Conservation (phyloP, 2,329 filamentous ascomycete genomes). For the Aspergillus japonicus region DNA sequence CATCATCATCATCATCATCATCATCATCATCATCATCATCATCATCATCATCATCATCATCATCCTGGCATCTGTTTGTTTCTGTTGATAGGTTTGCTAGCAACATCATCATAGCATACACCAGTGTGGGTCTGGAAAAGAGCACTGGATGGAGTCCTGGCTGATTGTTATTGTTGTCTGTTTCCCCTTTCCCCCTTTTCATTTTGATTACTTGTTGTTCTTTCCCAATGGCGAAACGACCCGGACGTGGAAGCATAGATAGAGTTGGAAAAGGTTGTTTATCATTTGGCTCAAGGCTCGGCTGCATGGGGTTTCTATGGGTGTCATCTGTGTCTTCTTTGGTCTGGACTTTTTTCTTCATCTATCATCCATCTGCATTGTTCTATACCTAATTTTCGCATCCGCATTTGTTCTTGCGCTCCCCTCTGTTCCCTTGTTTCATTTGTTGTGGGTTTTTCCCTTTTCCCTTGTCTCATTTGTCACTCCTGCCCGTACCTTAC, state of each 20-base stretch:
- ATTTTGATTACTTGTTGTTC: conserved; percentile 14
- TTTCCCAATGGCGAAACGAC: conserved; percentile 19
- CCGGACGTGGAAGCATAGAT: conserved; percentile 25
- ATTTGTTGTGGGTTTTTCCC: background rate
- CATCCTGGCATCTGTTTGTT: conserved; percentile 10
- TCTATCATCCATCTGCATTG: background rate
- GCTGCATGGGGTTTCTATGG: conserved; percentile 20
- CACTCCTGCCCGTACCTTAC: background rate
- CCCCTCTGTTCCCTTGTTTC: background rate
- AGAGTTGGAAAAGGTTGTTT: conserved; percentile 21
- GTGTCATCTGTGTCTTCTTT: conserved; percentile 15
- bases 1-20: conserved; percentile 9
- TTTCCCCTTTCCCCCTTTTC: conserved; percentile 12
- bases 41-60: conserved; percentile 10
- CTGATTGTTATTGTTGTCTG: conserved; percentile 19
- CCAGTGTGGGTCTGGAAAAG: conserved; percentile 17
- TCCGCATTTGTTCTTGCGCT: background rate
- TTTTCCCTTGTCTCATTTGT: conserved; percentile 1
- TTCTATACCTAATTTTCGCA: conserved; percentile 6
- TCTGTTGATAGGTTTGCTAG: conserved; percentile 3
- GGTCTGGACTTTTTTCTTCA: conserved; percentile 8
- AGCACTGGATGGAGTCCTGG: conserved; percentile 28
- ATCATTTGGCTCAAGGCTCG: conserved; percentile 19
- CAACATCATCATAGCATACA: conserved; percentile 16
- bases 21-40: conserved; percentile 10